A percentile compares a stretch with the other conserved stretches of the same genome.
These are phyloP conservation scores for Dalechampia spathulata DNA, from an alignment of 441 rosid genomes.

Conservation along the genomic window DNA sequence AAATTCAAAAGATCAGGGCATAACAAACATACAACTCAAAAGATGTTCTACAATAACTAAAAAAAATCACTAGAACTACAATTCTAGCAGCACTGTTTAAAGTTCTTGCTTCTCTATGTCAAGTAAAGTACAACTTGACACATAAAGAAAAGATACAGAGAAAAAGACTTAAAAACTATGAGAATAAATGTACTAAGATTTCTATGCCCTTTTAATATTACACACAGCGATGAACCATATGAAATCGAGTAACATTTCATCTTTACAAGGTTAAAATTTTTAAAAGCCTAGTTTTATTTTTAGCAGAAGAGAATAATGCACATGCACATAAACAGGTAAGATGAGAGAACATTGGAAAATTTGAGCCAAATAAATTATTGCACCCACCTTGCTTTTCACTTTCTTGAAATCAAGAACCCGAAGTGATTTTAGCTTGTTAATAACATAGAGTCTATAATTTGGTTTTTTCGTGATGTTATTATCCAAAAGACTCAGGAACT, in stretches of 20 bases:
- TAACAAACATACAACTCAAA: too few relatives aligned
- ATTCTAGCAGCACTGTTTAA: background rate
- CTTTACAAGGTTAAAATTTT: too few relatives aligned
- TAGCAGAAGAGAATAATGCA: background rate
- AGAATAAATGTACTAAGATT: too few relatives aligned
- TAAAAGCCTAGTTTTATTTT: too few relatives aligned
- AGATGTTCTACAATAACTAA: too few relatives aligned
- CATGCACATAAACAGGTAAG: background rate
- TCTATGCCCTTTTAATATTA: too few relatives aligned
- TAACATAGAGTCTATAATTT: slow-evolving; percentile 84
- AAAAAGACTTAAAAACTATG: too few relatives aligned
- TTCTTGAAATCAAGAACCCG: slow-evolving; percentile 92
- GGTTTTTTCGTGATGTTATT: slow-evolving; percentile 85
- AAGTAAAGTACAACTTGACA: background rate
- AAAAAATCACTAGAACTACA: too few relatives aligned
- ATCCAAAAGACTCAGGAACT: slow-evolving; percentile 83
- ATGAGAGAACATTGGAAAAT: slow-evolving; percentile 1
- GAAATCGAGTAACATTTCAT: too few relatives aligned
- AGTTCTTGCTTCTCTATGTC: background rate
- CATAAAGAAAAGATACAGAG: too few relatives aligned
- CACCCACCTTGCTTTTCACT: slow-evolving; percentile 76
- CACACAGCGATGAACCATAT: too few relatives aligned
- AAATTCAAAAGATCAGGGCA: too few relatives aligned
- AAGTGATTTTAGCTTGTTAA: slow-evolving; percentile 76
- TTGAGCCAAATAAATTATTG: slow-evolving; percentile 2